Evolutionary conservation across 768 basidiomycete genomes (phyloP).

Genomic region (Pleurotus pulmonarius): DNA sequence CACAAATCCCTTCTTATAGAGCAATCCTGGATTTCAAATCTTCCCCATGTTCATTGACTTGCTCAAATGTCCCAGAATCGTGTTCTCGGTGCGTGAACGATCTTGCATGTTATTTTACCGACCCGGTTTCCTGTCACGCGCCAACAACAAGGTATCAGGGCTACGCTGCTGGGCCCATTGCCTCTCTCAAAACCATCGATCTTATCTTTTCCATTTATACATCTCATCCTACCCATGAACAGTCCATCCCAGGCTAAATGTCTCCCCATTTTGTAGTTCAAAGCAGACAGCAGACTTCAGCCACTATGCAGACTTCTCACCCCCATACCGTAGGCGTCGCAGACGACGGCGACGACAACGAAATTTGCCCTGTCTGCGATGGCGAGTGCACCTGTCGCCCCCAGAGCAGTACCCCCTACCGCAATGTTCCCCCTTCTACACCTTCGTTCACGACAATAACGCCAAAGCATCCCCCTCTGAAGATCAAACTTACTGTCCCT

Average conservation of each 20-base stretch:
- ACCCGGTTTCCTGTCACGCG: slow-evolving; percentile 15
- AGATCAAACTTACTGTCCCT: slow-evolving; percentile 72
- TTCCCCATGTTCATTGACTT: slow-evolving; percentile 39
- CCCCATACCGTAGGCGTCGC: slow-evolving; percentile 58
- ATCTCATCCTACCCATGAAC: background rate
- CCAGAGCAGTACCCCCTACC: slow-evolving; percentile 34
- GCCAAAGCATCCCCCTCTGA: slow-evolving; percentile 41
- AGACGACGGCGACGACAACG: slow-evolving; percentile 68
- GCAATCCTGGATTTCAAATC: slow-evolving; percentile 39
- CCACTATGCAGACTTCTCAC: slow-evolving; percentile 63
- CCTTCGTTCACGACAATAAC: slow-evolving; percentile 25
- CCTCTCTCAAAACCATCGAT: slow-evolving; percentile 8
- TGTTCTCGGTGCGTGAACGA: slow-evolving; percentile 27
- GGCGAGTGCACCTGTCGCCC: slow-evolving; percentile 79
- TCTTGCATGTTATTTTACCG: slow-evolving; percentile 10
- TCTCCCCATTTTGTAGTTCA: slow-evolving; percentile 22
- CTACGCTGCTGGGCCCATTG: slow-evolving; percentile 1
- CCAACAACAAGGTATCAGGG: slow-evolving; percentile 9
- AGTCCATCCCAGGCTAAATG: slow-evolving; percentile 8
- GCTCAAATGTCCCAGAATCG: slow-evolving; percentile 40
- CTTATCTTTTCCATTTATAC: slow-evolving; percentile 3
- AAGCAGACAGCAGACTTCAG: slow-evolving; percentile 47
- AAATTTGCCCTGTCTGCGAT: slow-evolving; percentile 90
- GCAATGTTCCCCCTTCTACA: slow-evolving; percentile 34
- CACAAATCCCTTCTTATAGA: slow-evolving; percentile 12